Evolutionary conservation across 73 alveolate genomes (phyloP).

Genomic region (Tetrahymena malaccensis): DNA sequence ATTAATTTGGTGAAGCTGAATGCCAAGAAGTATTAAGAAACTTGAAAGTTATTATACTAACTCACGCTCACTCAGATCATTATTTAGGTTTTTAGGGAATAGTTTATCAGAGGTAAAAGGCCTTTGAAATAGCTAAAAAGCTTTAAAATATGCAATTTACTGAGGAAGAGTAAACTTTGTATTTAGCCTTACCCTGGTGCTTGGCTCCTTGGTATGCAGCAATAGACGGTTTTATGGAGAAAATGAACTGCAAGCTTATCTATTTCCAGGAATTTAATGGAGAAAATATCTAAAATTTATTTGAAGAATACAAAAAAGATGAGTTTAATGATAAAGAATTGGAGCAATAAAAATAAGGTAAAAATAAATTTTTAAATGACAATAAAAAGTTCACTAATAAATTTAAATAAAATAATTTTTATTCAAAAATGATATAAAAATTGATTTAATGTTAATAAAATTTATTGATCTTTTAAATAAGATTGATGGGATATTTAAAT

Average conservation of each 20-base stretch:
- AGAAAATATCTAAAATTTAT: background rate
- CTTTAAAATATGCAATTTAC: slow-evolving; percentile 30
- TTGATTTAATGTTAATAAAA: too few relatives aligned
- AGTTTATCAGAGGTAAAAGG: slow-evolving; percentile 48
- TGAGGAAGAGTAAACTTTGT: slow-evolving; percentile 43
- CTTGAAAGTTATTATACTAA: slow-evolving; percentile 67
- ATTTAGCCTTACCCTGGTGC: slow-evolving; percentile 78
- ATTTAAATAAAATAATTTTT: too few relatives aligned
- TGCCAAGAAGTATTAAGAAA: slow-evolving; percentile 49
- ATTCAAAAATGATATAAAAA: too few relatives aligned
- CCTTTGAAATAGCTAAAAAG: background rate
- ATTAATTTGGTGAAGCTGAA: background rate
- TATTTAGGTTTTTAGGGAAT: slow-evolving; percentile 84
- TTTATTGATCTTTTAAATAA: too few relatives aligned
- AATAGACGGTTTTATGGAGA: slow-evolving; percentile 14
- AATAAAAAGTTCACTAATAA: too few relatives aligned
- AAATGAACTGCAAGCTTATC: slow-evolving; percentile 2
- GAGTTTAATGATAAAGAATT: background rate
- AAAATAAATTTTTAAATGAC: too few relatives aligned
- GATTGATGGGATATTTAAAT: too few relatives aligned
- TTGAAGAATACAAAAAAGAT: background rate
- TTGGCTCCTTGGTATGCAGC: slow-evolving; percentile 64
- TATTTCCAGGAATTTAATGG: slow-evolving; percentile 1
- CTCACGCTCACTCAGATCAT: slow-evolving; percentile 98
- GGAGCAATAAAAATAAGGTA: background rate